Conservation (phyloP, 176 grass and related monocot species). For the Pontederia paniculata region DNA sequence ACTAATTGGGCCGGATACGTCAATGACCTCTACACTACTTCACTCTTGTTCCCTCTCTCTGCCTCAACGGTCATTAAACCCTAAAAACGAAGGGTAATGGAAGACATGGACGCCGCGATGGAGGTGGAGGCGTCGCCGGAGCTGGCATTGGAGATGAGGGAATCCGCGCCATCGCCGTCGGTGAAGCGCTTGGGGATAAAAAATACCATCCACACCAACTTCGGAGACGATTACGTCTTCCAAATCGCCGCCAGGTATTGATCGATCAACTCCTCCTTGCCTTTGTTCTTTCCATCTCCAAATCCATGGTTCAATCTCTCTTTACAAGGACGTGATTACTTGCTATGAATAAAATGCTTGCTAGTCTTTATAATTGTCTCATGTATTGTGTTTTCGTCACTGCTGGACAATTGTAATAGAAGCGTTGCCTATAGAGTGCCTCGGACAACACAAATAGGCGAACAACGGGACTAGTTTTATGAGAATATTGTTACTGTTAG, state of each 20-base stretch:
- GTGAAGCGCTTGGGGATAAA: conserved; percentile 41
- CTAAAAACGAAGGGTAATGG: too few species aligned
- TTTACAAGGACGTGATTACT: background rate
- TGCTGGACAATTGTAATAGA: too few species aligned
- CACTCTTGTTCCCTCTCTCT: too few species aligned
- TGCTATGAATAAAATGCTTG: background rate
- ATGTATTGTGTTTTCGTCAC: background rate
- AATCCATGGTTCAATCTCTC: background rate
- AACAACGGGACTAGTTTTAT: too few species aligned
- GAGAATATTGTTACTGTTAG: too few species aligned
- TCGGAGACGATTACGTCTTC: conserved; percentile 85
- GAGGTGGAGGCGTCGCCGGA: conserved; percentile 2
- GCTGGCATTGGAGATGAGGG: too few species aligned
- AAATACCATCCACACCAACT: conserved; percentile 83
- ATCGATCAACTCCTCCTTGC: background rate
- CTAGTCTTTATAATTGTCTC: background rate
- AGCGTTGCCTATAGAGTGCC: too few species aligned
- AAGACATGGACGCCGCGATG: conserved; percentile 27
- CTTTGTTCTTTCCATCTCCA: background rate
- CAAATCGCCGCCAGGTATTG: conserved; percentile 75
- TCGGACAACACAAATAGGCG: too few species aligned
- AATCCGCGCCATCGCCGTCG: background rate
- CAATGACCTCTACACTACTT: too few species aligned
- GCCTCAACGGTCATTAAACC: too few species aligned
- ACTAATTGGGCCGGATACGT: too few species aligned